Conservation (phyloP, 2,329 filamentous ascomycete species). For the Xylaria sp. region DNA sequence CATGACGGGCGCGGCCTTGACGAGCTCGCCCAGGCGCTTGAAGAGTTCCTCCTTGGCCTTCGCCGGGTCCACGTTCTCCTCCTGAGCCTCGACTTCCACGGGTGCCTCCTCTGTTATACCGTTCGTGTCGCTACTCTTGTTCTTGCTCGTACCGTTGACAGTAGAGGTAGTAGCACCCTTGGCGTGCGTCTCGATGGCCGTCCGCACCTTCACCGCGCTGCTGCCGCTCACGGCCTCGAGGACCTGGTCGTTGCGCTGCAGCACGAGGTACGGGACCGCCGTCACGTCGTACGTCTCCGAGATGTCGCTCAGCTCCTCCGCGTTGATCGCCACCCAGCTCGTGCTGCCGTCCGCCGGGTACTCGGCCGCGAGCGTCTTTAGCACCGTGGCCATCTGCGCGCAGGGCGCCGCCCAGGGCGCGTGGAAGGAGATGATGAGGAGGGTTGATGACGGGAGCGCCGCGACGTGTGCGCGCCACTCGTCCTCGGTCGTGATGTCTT, state of each 20-base stretch:
- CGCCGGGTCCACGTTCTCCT: conserved; percentile 58
- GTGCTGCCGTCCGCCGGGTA: conserved; percentile 77
- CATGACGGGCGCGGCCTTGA: conserved; percentile 97
- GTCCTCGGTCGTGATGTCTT: conserved; percentile 78
- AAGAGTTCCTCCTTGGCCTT: conserved; percentile 86
- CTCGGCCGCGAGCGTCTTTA: conserved; percentile 85
- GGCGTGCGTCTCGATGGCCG: conserved; percentile 85
- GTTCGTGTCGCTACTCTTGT: conserved; percentile 48
- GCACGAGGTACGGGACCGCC: conserved; percentile 90
- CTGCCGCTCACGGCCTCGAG: conserved; percentile 90
- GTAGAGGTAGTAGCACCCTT: conserved; percentile 50
- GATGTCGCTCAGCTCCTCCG: conserved; percentile 92
- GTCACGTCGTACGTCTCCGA: conserved; percentile 94
- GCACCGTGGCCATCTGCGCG: conserved; percentile 89
- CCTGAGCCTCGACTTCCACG: conserved; percentile 47
- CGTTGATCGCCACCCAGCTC: conserved; percentile 90
- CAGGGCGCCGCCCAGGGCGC: conserved; percentile 97
- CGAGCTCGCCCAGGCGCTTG: conserved; percentile 81
- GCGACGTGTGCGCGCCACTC: conserved; percentile 78
- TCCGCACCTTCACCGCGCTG: conserved; percentile 85
- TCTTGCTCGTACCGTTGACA: too few species aligned
- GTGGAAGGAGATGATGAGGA: conserved; percentile 92
- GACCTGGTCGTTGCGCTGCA: conserved; percentile 78
- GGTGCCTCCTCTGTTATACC: conserved; percentile 38
- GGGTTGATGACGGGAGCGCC: conserved; percentile 73